Conservation (phyloP, 306 rosid genomes). For the Hippophae gyantsensis region DNA sequence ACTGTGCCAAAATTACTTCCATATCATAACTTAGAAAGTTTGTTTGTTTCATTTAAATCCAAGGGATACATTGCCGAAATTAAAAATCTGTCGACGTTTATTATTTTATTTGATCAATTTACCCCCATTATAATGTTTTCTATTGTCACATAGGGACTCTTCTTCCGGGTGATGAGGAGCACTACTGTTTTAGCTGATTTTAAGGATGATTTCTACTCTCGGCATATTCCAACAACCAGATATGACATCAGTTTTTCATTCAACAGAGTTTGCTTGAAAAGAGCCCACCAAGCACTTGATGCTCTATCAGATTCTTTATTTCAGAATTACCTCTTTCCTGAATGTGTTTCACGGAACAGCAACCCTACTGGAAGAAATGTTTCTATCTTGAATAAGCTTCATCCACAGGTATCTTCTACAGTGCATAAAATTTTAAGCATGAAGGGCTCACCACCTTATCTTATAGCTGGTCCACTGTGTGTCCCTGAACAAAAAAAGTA, state of each 20-base stretch:
- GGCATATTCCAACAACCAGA: constrained; percentile 3
- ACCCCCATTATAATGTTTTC: neutral
- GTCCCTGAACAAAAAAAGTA: constrained; percentile 4
- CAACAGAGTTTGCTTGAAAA: constrained; percentile 30
- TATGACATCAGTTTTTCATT: constrained; percentile 32
- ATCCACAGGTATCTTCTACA: constrained; percentile 2
- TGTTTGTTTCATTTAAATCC: no score
- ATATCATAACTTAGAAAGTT: no score
- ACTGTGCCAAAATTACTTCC: no score
- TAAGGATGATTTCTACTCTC: constrained; percentile 8
- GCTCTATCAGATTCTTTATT: constrained; percentile 17
- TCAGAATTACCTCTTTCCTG: constrained; percentile 24
- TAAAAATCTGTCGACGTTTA: neutral
- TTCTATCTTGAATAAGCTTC: neutral
- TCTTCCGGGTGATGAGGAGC: constrained; percentile 9
- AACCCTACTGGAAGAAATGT: neutral
- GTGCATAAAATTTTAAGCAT: constrained; percentile 7
- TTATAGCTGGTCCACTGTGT: constrained; percentile 17
- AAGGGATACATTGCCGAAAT: neutral
- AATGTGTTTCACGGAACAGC: neutral
- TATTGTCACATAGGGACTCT: constrained; percentile 18
- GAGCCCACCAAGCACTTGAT: constrained; percentile 30
- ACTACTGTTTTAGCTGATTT: constrained; percentile 20
- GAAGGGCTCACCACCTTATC: constrained; percentile 25
- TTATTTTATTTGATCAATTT: neutral